A percentile compares a stretch with the other conserved stretches of the same genome.
Evolutionary conservation across 495 filamentous ascomycete genomes (phyloP).

Genomic region (Penicillium egyptiacum): DNA sequence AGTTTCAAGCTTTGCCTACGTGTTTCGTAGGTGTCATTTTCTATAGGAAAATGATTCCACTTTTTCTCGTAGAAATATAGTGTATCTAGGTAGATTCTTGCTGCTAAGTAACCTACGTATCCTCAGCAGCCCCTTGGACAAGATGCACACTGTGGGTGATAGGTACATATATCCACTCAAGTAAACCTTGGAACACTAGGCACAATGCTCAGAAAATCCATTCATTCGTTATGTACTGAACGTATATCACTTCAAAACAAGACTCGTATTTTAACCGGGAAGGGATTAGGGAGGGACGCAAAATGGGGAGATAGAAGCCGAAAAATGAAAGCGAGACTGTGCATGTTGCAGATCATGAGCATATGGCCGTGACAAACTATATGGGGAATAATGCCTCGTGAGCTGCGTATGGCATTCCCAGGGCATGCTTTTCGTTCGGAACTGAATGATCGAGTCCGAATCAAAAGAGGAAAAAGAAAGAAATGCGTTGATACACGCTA

Average conservation of each 20-base stretch:
- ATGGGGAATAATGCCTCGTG: constrained; percentile 42
- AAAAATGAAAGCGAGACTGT: constrained; percentile 23
- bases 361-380: constrained; percentile 38
- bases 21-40: too few species aligned
- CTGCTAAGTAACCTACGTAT: too few species aligned
- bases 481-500: constrained; percentile 11
- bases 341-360: constrained; percentile 28
- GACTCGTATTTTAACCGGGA: constrained; percentile 4
- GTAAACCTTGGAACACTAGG: background rate
- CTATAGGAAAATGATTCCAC: too few species aligned
- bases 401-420: constrained; percentile 15
- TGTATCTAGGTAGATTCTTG: too few species aligned
- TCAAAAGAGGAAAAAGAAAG: constrained; percentile 9
- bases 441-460: constrained; percentile 13
- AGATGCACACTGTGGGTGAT: background rate
- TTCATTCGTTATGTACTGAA: constrained; percentile 24
- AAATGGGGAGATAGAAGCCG: constrained; percentile 6
- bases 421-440: constrained; percentile 12
- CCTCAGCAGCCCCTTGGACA: background rate
- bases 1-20: background rate
- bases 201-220: background rate
- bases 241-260: constrained; percentile 16
- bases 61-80: too few species aligned
- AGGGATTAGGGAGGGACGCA: constrained; percentile 1
- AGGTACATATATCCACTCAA: background rate